These are phyloP conservation scores for Phyllosticta citribraziliensis DNA, from an alignment of 2,329 filamentous ascomycete species.

Conservation along the genomic window DNA sequence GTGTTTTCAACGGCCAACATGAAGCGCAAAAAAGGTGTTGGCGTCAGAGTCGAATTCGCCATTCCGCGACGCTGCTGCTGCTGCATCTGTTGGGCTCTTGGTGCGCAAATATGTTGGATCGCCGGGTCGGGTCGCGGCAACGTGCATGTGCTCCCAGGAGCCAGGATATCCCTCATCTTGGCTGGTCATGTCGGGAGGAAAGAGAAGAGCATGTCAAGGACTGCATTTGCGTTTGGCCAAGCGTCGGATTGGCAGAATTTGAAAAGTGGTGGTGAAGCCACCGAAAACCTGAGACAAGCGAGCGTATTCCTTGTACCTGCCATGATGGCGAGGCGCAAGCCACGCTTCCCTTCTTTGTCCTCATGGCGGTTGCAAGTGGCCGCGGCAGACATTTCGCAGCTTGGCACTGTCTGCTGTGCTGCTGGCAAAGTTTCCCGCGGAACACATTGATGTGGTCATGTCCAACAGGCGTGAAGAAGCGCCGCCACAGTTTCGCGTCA, in stretches of 20 bases:
- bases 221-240: not conserved
- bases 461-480: not conserved
- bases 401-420: not conserved
- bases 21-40: not conserved
- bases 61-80: not conserved
- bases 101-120: not conserved
- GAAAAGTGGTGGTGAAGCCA: not conserved
- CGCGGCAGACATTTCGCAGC: not conserved
- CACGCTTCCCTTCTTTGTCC: not conserved
- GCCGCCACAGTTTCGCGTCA: not conserved
- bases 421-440: not conserved
- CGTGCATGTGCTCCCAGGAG: not conserved
- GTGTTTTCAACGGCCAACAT: not conserved
- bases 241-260: not conserved
- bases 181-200: not conserved
- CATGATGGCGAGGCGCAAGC: not conserved
- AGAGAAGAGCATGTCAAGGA: not conserved
- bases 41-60: not conserved
- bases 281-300: not conserved
- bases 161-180: not conserved
- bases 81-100: not conserved
- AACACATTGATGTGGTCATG: not conserved
- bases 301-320: not conserved
- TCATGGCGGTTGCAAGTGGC: not conserved
- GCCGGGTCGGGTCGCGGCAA: not conserved